A percentile compares a stretch with the other conserved stretches of the same genome.
phyloP scores from a whole-genome alignment of 2,329 filamentous ascomycete genomes.

The Ophiostoma angusticollis region DNA sequence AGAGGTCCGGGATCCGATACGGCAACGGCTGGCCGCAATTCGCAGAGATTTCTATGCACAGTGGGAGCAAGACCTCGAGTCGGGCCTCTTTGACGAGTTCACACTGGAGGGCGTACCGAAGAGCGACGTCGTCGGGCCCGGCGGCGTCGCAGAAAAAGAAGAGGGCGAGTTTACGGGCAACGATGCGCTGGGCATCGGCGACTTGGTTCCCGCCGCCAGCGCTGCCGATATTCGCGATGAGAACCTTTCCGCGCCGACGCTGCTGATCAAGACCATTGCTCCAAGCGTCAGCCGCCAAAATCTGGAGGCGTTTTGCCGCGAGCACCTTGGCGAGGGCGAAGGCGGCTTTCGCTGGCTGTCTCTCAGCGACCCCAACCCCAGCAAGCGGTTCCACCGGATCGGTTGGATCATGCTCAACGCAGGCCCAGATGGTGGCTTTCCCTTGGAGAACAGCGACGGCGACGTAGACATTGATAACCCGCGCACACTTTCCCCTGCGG shows the following conservation, averaged over 20 bases:
- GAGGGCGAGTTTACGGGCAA: constrained; percentile 89
- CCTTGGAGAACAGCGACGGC: constrained; percentile 47
- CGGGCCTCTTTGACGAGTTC: constrained; percentile 84
- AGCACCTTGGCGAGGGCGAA: constrained; percentile 80
- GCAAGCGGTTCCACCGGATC: constrained; percentile 93
- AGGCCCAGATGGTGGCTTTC: constrained; percentile 39
- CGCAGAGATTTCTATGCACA: constrained; percentile 67
- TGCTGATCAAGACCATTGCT: constrained; percentile 95
- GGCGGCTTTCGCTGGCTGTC: constrained; percentile 94
- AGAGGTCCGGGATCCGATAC: constrained; percentile 64
- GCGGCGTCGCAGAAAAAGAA: constrained; percentile 81
- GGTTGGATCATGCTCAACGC: constrained; percentile 96
- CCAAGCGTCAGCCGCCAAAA: constrained; percentile 91
- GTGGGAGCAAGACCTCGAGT: constrained; percentile 80
- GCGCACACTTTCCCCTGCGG: constrained; percentile 47
- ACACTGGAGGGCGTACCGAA: constrained; percentile 90
- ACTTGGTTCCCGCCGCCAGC: constrained; percentile 70
- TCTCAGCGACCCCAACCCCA: constrained; percentile 89
- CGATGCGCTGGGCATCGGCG: constrained; percentile 84
- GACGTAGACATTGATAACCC: constrained; percentile 44
- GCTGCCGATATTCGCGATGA: constrained; percentile 85
- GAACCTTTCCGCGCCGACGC: constrained; percentile 73
- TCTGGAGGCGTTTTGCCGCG: constrained; percentile 86
- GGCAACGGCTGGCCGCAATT: constrained; percentile 64
- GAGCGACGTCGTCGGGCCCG: constrained; percentile 76